Base-by-base conservation (phyloP, 805 yeast species). In the Trichomonascus vanleenenianus region DNA sequence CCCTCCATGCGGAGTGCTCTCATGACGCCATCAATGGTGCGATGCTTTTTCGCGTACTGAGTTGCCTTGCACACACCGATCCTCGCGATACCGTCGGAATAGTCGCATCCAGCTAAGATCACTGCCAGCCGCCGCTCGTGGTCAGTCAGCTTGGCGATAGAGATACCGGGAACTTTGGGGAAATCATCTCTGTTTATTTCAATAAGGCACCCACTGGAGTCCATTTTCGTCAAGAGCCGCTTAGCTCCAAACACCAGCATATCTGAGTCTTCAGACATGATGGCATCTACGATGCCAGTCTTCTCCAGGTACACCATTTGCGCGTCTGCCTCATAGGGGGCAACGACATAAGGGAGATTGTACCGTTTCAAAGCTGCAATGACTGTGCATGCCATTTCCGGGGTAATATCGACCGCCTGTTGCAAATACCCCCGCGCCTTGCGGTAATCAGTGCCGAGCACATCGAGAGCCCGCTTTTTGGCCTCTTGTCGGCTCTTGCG, bases 271-370 rank as follows among this genome's bases (percentile, higher is more conserved):
- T 93, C 99, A 36, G 95, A 82, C 7, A 93, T 71, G 3, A 93
- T 85, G 0, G 91, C 97, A 50, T 87, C 83, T 4, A 87, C 91
- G 1, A 78, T 43, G 0, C 91, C 91, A 0, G 65, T 52, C 48
- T 78, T 76, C 59, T 91, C 97, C 37, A 93, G 71, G 56, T 81
- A 87, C 8, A 89, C 97, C 83, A 93, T 78, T 62, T 93, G 98
- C 1, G 98, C 83, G 62, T 93, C 99, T 0, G 98, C 98, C 65
- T 93, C 99, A 60, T 87, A 93, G 0, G 99, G 99, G 0, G 99
- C 97, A 7, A 93, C 98, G 6, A 93, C 76, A 56, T 76, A 91
- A 48, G 72, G 74, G 41, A 93, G 78, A 1, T 65, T 63, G 39
- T 73, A 68, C 11, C 61, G 52, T 53, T 79, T 79, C 50, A 94